Evolutionary conservation across 2,329 filamentous ascomycete genomes (phyloP).

Genomic region (Hymenoscyphus occultus): DNA sequence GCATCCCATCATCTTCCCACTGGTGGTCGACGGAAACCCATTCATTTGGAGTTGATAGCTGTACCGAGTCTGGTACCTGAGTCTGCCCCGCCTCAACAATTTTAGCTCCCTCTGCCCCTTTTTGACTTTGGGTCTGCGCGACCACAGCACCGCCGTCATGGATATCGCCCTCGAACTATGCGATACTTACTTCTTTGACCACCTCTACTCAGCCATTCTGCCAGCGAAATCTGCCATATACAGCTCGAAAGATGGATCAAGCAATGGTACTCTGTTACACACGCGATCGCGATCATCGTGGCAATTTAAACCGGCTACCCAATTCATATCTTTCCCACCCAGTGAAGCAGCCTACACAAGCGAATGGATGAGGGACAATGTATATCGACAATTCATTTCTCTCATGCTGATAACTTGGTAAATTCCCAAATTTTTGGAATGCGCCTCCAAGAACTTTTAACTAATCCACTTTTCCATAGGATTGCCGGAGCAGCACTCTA

Average conservation of each 20-base stretch:
- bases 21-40: slow-evolving; percentile 16
- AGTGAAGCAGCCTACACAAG: slow-evolving; percentile 77
- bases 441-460: not conserved
- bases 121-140: slow-evolving; percentile 11
- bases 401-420: slow-evolving; percentile 87
- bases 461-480: slow-evolving; percentile 49
- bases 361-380: slow-evolving; percentile 72
- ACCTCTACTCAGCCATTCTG: slow-evolving; percentile 69
- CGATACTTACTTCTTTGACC: slow-evolving; percentile 80
- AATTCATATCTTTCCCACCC: slow-evolving; percentile 67
- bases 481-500: slow-evolving; percentile 82
- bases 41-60: slow-evolving; percentile 21
- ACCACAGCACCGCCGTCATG: slow-evolving; percentile 54
- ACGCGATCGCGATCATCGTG: slow-evolving; percentile 56
- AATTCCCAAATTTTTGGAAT: slow-evolving; percentile 29
- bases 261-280: slow-evolving; percentile 53
- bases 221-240: slow-evolving; percentile 57
- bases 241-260: slow-evolving; percentile 47
- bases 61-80: not conserved
- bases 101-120: not conserved
- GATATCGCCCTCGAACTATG: slow-evolving; percentile 85
- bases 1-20: not conserved
- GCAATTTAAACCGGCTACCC: slow-evolving; percentile 70
- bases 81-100: not conserved
- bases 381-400: slow-evolving; percentile 69